Percentiles rank a stretch among this genome's conserved stretches.
phyloP scores from a whole-genome alignment of 495 filamentous ascomycete genomes.

The Daldinia vernicosa region DNA sequence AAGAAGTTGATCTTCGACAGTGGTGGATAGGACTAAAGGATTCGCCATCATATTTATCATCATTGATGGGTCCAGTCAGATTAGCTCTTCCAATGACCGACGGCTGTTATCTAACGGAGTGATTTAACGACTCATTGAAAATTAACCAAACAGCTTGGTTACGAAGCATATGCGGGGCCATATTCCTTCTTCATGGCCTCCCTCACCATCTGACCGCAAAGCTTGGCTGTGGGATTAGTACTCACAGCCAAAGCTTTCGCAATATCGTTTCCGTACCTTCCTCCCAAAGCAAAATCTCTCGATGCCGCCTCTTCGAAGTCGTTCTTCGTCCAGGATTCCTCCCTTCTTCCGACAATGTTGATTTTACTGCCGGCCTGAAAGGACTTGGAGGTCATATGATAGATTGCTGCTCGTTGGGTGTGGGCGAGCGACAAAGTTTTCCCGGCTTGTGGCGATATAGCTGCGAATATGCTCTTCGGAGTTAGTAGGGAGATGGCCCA shows the following conservation, averaged over 20 bases:
- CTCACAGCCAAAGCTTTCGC: constrained; percentile 78
- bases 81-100: neutral
- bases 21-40: neutral
- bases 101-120: neutral
- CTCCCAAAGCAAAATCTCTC: constrained; percentile 77
- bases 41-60: neutral
- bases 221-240: constrained; percentile 87
- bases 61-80: neutral
- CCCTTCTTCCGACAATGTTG: constrained; percentile 46
- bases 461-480: constrained; percentile 56
- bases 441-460: constrained; percentile 68
- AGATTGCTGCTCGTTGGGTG: constrained; percentile 79
- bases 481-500: constrained; percentile 73
- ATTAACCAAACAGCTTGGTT: neutral
- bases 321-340: constrained; percentile 55
- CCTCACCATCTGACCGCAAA: constrained; percentile 87
- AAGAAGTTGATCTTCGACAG: neutral
- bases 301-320: constrained; percentile 78
- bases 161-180: constrained; percentile 50
- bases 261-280: constrained; percentile 79
- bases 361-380: constrained; percentile 38
- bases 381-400: constrained; percentile 68
- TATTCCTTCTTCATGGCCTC: constrained; percentile 85
- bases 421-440: constrained; percentile 73
- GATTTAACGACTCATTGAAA: neutral